phyloP scores from a whole-genome alignment of 805 yeast species.

The Schwanniomyces polymorphus region DNA sequence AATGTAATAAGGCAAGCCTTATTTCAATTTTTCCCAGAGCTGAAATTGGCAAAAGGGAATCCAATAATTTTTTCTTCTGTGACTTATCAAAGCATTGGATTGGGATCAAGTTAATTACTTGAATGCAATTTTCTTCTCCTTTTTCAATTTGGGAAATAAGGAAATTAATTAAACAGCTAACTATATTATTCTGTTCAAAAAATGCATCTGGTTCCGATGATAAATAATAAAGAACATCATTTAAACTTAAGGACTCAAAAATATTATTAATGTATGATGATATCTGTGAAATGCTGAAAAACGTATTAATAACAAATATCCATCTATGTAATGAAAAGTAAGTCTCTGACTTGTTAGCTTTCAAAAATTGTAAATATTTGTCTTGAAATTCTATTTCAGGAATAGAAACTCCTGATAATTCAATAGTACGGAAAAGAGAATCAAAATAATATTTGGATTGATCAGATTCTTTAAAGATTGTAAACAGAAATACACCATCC shows the following conservation, averaged over 20 bases:
- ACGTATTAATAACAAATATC: slow-evolving; percentile 46
- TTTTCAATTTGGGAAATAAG: slow-evolving; percentile 10
- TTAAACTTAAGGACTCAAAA: slow-evolving; percentile 11
- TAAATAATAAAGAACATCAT: slow-evolving; percentile 10
- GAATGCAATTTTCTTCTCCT: neutral
- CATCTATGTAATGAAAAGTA: slow-evolving; percentile 46
- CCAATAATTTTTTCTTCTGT: slow-evolving; percentile 14
- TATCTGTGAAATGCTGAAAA: slow-evolving; percentile 30
- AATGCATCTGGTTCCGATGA: slow-evolving; percentile 31
- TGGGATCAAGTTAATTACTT: slow-evolving; percentile 37
- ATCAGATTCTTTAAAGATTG: neutral
- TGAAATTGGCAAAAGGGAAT: slow-evolving; percentile 8
- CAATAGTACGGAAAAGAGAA: slow-evolving; percentile 51
- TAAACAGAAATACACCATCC: neutral
- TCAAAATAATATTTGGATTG: slow-evolving; percentile 24
- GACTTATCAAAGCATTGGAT: slow-evolving; percentile 44
- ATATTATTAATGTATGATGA: slow-evolving; percentile 24
- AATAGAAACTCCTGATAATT: slow-evolving; percentile 29
- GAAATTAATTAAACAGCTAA: slow-evolving; percentile 22
- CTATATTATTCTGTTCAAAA: slow-evolving; percentile 49
- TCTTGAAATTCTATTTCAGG: slow-evolving; percentile 5
- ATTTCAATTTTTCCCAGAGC: neutral
- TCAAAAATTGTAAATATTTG: slow-evolving; percentile 12
- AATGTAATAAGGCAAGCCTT: slow-evolving; percentile 30
- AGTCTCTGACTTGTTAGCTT: slow-evolving; percentile 8